Evolutionary conservation across 305 asterid species (phyloP), one percentile per base, ranked within the genome.

Genomic region (Solanum hybrid): DNA sequence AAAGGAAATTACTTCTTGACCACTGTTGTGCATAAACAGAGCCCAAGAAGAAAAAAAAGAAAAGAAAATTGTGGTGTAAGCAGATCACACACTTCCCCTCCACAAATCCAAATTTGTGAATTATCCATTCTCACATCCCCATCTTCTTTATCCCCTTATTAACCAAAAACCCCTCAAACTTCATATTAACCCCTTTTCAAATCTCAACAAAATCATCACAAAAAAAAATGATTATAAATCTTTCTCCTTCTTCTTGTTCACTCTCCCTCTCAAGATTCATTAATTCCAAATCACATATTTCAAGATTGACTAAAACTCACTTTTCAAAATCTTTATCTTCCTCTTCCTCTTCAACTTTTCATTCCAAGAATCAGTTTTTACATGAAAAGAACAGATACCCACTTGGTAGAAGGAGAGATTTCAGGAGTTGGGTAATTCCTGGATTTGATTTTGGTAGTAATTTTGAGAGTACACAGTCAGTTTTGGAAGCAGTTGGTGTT

Each of bases 391-490:
- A 60, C 75, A 91, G 69, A 42, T 88, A 86, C 73, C 88, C 91
- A 76, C 91, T 46, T 85, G 89, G 90, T 7, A 91, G 89, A 85
- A 92, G 93, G 81, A 90, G 89, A 88, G 91, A 64, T 66, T 92
- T 93, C 42, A 91, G 79, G 80, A 90, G 93, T 91, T 90, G 88
- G 91, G 98, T 98, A 17, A 22, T 96, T 64, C 78, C 94, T 4
- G 99, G 96, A 86, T 91, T 97, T 42, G 99, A 94, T 90, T 89
- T 93, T 81, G 93, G 94, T 88, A 96, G 93, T n/a, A 66, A n/a
- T 64, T 93, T 97, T 88, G 95, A 97, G 94, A 93, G 97, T 86
- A 95, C 93, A 13, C 99, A 95, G 29, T 95, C 99, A 73, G 96
- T 97, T 66, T 17, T 96, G 31, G 98, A 96, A 92, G 99, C 99